phyloP scores from a whole-genome alignment of 2,329 filamentous ascomycete species.

The Rhytidhysteron rufulum region DNA sequence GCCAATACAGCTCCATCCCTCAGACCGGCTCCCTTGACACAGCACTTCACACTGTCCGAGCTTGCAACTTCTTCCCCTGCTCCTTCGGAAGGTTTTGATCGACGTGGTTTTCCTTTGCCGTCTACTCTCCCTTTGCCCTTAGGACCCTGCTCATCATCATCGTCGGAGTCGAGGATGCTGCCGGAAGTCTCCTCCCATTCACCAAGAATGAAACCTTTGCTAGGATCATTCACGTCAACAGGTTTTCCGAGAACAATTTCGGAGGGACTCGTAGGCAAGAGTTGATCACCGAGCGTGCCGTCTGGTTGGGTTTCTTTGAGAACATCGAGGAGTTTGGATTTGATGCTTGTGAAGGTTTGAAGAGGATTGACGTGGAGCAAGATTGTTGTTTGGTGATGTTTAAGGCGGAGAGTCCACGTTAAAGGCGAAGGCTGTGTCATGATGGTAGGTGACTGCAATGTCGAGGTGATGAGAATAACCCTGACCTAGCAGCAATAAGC shows the following conservation, averaged over 20 bases:
- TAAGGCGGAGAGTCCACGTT: conserved; percentile 45
- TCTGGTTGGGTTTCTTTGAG: conserved; percentile 37
- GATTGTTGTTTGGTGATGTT: conserved; percentile 43
- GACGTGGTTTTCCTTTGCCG: conserved; percentile 26
- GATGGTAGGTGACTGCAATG: too few relatives aligned
- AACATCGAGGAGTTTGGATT: conserved; percentile 39
- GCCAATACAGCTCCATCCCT: conserved; percentile 33
- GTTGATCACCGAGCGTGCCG: conserved; percentile 28
- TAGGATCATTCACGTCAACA: conserved; percentile 37
- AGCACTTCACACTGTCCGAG: conserved; percentile 16
- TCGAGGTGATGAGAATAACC: too few relatives aligned
- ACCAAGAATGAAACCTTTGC: conserved; percentile 36
- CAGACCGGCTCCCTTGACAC: conserved; percentile 33
- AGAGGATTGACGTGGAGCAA: conserved; percentile 45
- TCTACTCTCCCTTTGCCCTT: conserved; percentile 36
- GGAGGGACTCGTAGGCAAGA: conserved; percentile 36
- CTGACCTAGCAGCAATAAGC: too few relatives aligned
- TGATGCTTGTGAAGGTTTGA: conserved; percentile 37
- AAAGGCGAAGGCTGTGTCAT: conserved; percentile 19
- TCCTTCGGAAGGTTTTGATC: background rate
- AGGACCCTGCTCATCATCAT: conserved; percentile 21
- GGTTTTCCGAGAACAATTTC: conserved; percentile 41
- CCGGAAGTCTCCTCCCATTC: conserved; percentile 32
- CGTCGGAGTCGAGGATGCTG: conserved; percentile 12
- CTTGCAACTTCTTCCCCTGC: conserved; percentile 6